Conservation (phyloP, 106 monocot species). For the Phalaenopsis equestris region DNA sequence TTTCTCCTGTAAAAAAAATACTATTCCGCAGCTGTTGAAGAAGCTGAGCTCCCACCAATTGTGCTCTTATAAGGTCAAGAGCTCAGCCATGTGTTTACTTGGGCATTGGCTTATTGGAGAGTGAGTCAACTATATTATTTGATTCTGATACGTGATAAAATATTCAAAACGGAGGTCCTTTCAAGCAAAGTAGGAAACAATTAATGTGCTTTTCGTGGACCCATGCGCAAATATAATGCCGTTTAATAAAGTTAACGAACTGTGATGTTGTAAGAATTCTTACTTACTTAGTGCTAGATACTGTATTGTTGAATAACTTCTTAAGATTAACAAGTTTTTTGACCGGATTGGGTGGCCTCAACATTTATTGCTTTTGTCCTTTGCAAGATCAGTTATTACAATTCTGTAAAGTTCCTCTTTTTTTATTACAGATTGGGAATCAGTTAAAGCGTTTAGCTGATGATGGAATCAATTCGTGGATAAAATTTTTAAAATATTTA, state of each 20-base stretch:
- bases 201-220: background rate
- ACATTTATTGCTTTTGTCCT: constrained; percentile 5
- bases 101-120: constrained; percentile 4
- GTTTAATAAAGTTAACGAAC: background rate
- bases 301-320: background rate
- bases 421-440: background rate
- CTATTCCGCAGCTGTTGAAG: background rate
- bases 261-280: background rate
- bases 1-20: background rate
- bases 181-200: constrained; percentile 3
- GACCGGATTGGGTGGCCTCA: background rate
- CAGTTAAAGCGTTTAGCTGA: background rate
- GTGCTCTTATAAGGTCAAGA: constrained; percentile 2
- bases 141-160: constrained; percentile 2
- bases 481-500: background rate
- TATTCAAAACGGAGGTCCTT: constrained; percentile 1
- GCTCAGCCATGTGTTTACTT: background rate
- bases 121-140: constrained; percentile 2
- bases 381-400: background rate
- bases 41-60: constrained; percentile 8
- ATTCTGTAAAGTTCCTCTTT: background rate
- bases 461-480: too few species aligned
- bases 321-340: background rate
- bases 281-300: background rate
- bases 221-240: background rate